These are phyloP conservation scores for Colletotrichum sp. DNA, from an alignment of 2,329 filamentous ascomycete genomes.

Conservation along the genomic window DNA sequence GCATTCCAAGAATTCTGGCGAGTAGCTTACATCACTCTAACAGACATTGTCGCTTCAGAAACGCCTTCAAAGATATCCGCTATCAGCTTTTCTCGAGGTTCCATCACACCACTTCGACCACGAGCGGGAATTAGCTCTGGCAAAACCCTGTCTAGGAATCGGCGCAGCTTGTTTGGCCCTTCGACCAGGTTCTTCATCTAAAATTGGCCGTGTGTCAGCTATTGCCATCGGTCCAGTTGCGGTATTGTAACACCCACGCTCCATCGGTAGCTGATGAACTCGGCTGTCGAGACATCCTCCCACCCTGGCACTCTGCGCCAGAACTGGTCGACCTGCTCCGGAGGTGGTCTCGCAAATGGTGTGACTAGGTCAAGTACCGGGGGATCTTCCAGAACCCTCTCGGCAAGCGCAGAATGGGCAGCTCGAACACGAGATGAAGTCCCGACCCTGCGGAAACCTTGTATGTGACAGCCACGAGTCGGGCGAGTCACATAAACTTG, in stretches of 20 bases:
- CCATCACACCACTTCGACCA: conserved; percentile 34
- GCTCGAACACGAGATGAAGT: not conserved
- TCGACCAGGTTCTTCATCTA: conserved; percentile 57
- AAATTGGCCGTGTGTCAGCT: not conserved
- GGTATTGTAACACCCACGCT: conserved; percentile 45
- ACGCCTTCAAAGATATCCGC: conserved; percentile 59
- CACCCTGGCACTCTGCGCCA: conserved; percentile 57
- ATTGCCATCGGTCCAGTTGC: not conserved
- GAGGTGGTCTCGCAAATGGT: not conserved
- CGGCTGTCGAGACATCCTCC: conserved; percentile 48
- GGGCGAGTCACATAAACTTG: not conserved
- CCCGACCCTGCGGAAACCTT: not conserved
- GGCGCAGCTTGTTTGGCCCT: conserved; percentile 47
- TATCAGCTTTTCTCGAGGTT: conserved; percentile 58
- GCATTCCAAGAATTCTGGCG: not conserved
- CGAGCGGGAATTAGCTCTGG: conserved; percentile 53
- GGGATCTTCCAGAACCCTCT: not conserved
- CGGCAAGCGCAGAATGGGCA: not conserved
- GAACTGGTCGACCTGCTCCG: conserved; percentile 40
- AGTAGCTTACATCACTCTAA: conserved; percentile 55
- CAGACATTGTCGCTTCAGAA: conserved; percentile 61
- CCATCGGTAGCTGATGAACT: conserved; percentile 61
- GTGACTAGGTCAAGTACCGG: not conserved
- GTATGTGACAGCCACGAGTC: too few species aligned
- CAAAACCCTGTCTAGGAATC: conserved; percentile 55